phyloP scores from a whole-genome alignment of 768 basidiomycete genomes.

The Chiua virens region DNA sequence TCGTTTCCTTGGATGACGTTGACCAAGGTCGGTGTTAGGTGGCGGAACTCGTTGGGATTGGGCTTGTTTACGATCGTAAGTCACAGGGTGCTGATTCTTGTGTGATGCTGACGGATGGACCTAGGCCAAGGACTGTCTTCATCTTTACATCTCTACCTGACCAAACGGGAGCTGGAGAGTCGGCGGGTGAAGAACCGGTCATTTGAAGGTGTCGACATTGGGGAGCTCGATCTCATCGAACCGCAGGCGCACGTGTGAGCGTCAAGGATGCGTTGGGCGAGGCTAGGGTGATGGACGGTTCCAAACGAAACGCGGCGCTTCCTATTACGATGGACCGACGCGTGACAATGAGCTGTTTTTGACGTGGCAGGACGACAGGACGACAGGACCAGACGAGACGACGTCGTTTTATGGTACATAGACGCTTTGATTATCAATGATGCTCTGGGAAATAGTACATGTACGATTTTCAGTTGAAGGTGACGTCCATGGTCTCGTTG shows the following conservation, averaged over 20 bases:
- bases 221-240: constrained; percentile 64
- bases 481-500: no score
- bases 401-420: no score
- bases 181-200: constrained; percentile 67
- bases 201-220: constrained; percentile 70
- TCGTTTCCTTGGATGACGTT: neutral
- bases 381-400: no score
- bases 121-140: constrained; percentile 69
- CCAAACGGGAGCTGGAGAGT: constrained; percentile 70
- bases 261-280: no score
- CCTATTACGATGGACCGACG: neutral
- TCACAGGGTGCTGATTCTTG: neutral
- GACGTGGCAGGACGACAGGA: no score
- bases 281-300: neutral
- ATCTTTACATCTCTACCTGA: constrained; percentile 69
- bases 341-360: no score
- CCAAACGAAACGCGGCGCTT: neutral
- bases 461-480: no score
- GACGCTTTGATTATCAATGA: no score
- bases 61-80: constrained; percentile 67
- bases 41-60: constrained; percentile 70
- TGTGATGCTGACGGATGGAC: neutral
- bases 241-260: constrained; percentile 15
- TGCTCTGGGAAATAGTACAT: no score
- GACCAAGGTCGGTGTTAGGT: constrained; percentile 31